Conservation (phyloP, 352 stramenopile genomes). For the Pythium diclinum region DNA sequence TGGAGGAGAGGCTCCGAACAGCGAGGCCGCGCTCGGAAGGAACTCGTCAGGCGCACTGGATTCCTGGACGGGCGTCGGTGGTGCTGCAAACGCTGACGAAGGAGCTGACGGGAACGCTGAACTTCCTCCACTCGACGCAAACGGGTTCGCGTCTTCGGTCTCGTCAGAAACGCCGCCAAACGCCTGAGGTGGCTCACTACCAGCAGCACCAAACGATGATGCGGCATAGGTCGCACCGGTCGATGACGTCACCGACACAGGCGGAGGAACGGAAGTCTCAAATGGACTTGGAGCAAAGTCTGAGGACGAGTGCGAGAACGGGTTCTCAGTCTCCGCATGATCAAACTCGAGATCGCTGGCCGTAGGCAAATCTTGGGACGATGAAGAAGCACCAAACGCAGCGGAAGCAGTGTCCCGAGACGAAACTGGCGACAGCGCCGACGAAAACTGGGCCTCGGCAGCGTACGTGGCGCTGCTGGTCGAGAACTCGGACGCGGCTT, state of each 20-base stretch:
- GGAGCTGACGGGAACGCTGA: conserved; percentile 31
- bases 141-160: conserved; percentile 40
- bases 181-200: not conserved
- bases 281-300: conserved; percentile 1
- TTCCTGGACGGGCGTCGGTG: not conserved
- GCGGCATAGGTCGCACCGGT: not conserved
- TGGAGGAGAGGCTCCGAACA: conserved; percentile 57
- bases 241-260: not conserved
- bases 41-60: conserved; percentile 12
- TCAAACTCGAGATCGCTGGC: conserved; percentile 30
- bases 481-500: conserved; percentile 8
- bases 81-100: not conserved
- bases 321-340: conserved; percentile 21
- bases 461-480: not conserved
- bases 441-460: not conserved
- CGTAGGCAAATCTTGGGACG: conserved; percentile 21
- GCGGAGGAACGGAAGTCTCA: not conserved
- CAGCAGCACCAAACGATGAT: not conserved
- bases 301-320: conserved; percentile 17
- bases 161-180: conserved; percentile 6
- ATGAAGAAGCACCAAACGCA: conserved; percentile 21
- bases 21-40: conserved; percentile 45
- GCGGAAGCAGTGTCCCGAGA: conserved; percentile 19
- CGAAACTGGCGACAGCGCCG: conserved; percentile 8
- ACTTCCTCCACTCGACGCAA: conserved; percentile 33